Percentiles rank a stretch among this genome's conserved stretches.
These are phyloP conservation scores for Debaryomyces udenii DNA, from an alignment of 1,139 yeast species.

Conservation along the genomic window DNA sequence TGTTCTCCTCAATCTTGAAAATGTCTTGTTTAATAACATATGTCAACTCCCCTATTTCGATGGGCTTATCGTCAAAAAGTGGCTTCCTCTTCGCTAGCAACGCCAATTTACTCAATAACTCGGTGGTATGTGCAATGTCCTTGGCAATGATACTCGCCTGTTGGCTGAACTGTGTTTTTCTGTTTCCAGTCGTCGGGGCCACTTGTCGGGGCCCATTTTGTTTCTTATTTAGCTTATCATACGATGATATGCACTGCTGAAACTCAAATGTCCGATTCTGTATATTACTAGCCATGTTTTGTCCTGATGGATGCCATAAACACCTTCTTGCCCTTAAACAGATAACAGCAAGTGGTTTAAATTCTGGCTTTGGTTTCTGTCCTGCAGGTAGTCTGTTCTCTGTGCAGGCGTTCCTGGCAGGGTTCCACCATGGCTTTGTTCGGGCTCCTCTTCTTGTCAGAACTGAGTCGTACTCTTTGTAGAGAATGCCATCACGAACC, in stretches of 20 bases:
- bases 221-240: constrained; percentile 58
- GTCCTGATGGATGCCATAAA: not conserved
- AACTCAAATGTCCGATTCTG: constrained; percentile 86
- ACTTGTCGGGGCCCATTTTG: constrained; percentile 18
- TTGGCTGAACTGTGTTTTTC: constrained; percentile 70
- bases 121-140: constrained; percentile 89
- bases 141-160: constrained; percentile 85
- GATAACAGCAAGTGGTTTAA: constrained; percentile 9
- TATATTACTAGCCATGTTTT: constrained; percentile 27
- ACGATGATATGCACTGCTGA: constrained; percentile 78
- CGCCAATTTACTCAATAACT: constrained; percentile 78
- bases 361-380: not conserved
- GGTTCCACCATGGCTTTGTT: not conserved
- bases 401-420: too few relatives aligned
- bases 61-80: constrained; percentile 91
- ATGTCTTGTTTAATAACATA: constrained; percentile 93
- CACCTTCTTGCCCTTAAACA: not conserved
- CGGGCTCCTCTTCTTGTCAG: too few relatives aligned
- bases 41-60: constrained; percentile 90
- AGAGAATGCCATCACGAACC: too few relatives aligned
- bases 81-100: constrained; percentile 85
- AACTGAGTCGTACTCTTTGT: too few relatives aligned
- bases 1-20: constrained; percentile 76
- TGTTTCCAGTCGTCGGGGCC: constrained; percentile 16
- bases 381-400: not conserved